Base-by-base conservation (phyloP, 2,329 filamentous ascomycete species). In the Aspergillus brasiliensis region DNA sequence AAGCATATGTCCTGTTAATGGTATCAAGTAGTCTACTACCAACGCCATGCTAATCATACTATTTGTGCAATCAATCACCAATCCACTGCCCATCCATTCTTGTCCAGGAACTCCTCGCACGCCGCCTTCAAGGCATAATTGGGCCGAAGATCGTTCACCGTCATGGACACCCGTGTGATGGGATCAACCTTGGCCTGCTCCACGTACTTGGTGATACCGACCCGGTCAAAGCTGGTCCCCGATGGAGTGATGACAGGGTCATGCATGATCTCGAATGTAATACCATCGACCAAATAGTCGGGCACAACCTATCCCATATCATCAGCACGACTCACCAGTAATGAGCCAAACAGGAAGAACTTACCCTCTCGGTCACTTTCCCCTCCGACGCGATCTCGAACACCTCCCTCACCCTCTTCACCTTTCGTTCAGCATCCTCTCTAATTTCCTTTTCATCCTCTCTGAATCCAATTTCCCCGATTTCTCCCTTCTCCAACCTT, bases 41-140 rank as follows among this genome's bases (percentile, higher is more conserved):
- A 57, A 60, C 58, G 53, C 58, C 58, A n/a, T 55, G 38, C 38
- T 42, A 34, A 34, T 34, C 31, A 34, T 42, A 19, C 15, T 42
- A 51, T 7, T 15, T 48, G 21, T 17, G 23, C 44, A 21, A 52
- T 46, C 56, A 17, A 71, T 67, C 62, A 96, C 89, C 91, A 98
- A 73, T 97, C 93, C 40, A 91, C 92, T 0, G 92, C 92, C 91
- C 95, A 97, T 8, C 92, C 93, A 69, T 97, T 97, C 67, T 91
- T 81, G 27, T 90, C 84, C 60, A 97, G 79, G 69, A 96, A 98
- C 66, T 95, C 91, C 48, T 91, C 87, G 71, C 92, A 96, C 0
- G 91, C 94, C 56, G 91, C 85, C 73, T 88, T 91, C 59, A 98
- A 80, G 0, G 85, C 89, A 47, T 96, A 82, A 73, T 98, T 98